Conservation (phyloP, 306 rosid genomes). For the Pachyrhizus erosus region DNA sequence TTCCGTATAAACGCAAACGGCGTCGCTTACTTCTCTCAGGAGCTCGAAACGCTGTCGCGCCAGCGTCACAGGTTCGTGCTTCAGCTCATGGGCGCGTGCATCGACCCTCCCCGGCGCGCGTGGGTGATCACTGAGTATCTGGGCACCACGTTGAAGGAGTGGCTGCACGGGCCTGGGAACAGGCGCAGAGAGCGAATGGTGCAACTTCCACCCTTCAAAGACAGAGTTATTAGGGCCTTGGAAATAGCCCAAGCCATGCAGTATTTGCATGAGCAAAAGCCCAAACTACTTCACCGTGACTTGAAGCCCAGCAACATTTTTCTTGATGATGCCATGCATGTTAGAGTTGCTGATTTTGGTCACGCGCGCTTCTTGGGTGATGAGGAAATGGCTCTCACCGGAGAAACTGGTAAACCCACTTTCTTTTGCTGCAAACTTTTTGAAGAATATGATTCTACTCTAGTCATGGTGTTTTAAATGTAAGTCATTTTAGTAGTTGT, state of each 20-base stretch:
- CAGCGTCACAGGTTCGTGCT: slow-evolving; percentile 73
- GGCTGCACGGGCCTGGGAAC: slow-evolving; percentile 69
- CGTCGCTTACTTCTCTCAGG: slow-evolving; percentile 60
- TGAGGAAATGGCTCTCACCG: slow-evolving; percentile 63
- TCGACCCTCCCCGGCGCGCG: slow-evolving; percentile 64
- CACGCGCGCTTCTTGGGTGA: slow-evolving; percentile 71
- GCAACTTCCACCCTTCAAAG: slow-evolving; percentile 52
- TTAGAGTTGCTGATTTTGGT: slow-evolving; percentile 71
- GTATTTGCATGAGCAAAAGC: slow-evolving; percentile 66
- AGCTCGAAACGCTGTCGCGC: slow-evolving; percentile 58
- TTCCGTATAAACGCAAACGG: slow-evolving; percentile 60
- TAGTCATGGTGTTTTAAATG: too few species aligned
- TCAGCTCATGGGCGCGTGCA: slow-evolving; percentile 76
- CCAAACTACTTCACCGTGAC: slow-evolving; percentile 65
- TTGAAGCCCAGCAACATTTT: slow-evolving; percentile 72
- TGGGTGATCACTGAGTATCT: slow-evolving; percentile 69
- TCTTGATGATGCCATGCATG: slow-evolving; percentile 60
- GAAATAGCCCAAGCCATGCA: slow-evolving; percentile 78
- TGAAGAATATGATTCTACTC: too few species aligned
- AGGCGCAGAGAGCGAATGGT: slow-evolving; percentile 47
- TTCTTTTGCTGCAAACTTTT: not conserved
- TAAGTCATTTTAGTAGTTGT: not conserved
- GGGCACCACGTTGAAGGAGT: slow-evolving; percentile 56
- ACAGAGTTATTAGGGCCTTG: slow-evolving; percentile 57
- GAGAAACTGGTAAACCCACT: slow-evolving; percentile 53